Percentiles rank a stretch among this genome's conserved stretches.
Evolutionary conservation across 345 rosid genomes (phyloP).

Genomic region (Arabis hirsuta): DNA sequence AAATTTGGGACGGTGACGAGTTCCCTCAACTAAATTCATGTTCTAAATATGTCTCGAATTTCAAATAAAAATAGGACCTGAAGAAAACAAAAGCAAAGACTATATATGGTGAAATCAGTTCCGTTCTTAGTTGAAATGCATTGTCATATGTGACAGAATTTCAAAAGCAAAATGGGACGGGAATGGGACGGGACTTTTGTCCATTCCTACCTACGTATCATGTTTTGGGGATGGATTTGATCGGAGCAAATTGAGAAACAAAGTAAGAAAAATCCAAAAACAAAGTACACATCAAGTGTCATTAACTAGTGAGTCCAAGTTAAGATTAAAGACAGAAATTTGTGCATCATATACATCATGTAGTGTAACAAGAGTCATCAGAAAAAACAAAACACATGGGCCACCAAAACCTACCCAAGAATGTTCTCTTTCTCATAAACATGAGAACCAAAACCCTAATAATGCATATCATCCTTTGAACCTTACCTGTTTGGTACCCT

Average conservation of each 20-base stretch:
- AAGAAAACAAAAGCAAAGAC: neutral
- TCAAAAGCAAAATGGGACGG: neutral
- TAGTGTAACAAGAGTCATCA: slow-evolving; percentile 32
- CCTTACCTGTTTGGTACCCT: slow-evolving; percentile 29
- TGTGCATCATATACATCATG: slow-evolving; percentile 33
- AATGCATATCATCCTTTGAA: slow-evolving; percentile 27
- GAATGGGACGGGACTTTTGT: slow-evolving; percentile 14
- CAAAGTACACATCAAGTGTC: slow-evolving; percentile 39
- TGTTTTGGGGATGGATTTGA: slow-evolving; percentile 13
- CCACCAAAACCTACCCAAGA: slow-evolving; percentile 42
- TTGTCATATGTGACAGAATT: neutral
- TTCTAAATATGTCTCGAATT: neutral
- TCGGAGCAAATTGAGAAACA: slow-evolving; percentile 18
- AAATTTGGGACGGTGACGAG: neutral
- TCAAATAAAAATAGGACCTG: neutral
- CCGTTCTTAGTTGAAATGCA: neutral
- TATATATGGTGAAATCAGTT: neutral
- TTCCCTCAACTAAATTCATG: neutral
- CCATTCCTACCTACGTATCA: slow-evolving; percentile 7
- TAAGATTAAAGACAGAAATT: slow-evolving; percentile 30
- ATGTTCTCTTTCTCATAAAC: slow-evolving; percentile 41
- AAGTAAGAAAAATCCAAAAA: slow-evolving; percentile 34
- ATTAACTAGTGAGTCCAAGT: slow-evolving; percentile 32
- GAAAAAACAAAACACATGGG: slow-evolving; percentile 41
- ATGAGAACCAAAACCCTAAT: slow-evolving; percentile 34